phyloP scores from a whole-genome alignment of 371 early-diverging fungal species.

The Mortierella sp. region DNA sequence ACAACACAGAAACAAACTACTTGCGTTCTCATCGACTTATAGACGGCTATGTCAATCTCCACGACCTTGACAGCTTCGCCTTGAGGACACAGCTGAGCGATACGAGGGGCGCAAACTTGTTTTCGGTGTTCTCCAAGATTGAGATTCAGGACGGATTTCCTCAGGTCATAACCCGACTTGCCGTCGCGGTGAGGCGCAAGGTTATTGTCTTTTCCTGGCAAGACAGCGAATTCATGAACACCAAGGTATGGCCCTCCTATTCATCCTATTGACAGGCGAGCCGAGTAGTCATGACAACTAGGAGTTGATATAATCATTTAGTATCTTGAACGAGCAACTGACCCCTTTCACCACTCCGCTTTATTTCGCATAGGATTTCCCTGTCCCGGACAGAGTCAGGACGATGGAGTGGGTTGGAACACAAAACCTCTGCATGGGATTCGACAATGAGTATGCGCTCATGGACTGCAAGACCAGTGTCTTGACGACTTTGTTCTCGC shows the following conservation, averaged over 20 bases:
- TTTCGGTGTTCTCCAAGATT: constrained; percentile 81
- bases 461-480: constrained; percentile 74
- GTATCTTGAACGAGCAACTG: too few relatives aligned
- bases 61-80: constrained; percentile 79
- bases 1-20: neutral
- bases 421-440: constrained; percentile 76
- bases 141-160: constrained; percentile 76
- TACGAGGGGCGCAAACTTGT: constrained; percentile 81
- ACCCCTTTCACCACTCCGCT: neutral
- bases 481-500: constrained; percentile 65
- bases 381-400: constrained; percentile 75
- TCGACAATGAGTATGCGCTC: constrained; percentile 75
- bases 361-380: constrained; percentile 62
- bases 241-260: constrained; percentile 56
- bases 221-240: constrained; percentile 79
- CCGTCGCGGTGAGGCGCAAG: constrained; percentile 79
- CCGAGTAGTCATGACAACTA: too few relatives aligned
- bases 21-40: neutral
- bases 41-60: constrained; percentile 83
- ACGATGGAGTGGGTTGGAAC: constrained; percentile 80
- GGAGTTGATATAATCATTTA: too few relatives aligned
- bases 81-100: constrained; percentile 75
- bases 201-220: constrained; percentile 83
- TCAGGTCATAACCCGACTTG: constrained; percentile 80
- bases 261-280: neutral